Evolutionary conservation across 75 land plant species (phyloP), one percentile per base, ranked within the genome.

Genomic region (Pseudotsuga menziesii): DNA sequence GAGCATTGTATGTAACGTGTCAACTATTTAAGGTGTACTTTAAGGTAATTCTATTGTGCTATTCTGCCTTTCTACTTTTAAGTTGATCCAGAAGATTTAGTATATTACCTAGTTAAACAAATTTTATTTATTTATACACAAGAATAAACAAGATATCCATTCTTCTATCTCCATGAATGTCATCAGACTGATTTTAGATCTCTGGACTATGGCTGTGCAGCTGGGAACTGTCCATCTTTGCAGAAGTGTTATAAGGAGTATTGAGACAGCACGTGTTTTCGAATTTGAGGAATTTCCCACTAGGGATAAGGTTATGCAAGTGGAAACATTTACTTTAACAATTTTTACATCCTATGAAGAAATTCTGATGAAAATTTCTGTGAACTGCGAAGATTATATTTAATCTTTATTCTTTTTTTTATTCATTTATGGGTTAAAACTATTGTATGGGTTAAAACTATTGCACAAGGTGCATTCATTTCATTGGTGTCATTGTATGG

Each of bases 151-250:
- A 23, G 54, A 17, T 39, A n/a, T 69, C 19, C 71, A 17, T 58
- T 60, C 39, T 5, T 39, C 11, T 8, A 41, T 64, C 69, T 35
- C 41, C 41, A 16, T 64, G 19, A 5, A 35, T 64, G 41, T 32
- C 35, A 17, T 25, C 23, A n/a, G 41, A 16, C 12, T 20, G 22
- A 39, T 20, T 41, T 23, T 69, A 35, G 44, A 69, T 41, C 20
- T 41, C 72, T n/a, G 72, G 23, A 44, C 32, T 74, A 36, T 64
- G 76, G 9, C 48, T 74, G 60, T 84, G 76, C 89, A 96, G 98
- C 96, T 97, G 75, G 98, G 98, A 25, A 97, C 99, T 32, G 99
- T 97, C 23, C 94, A 97, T 75, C 89, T 97, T n/a, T 97, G 99
- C 84, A 85, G 94, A 77, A 97, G 99, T 86, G 99, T 93, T 39